These are phyloP conservation scores for Aureobasidium lini DNA, from an alignment of 2,329 filamentous ascomycete species.

Conservation along the genomic window DNA sequence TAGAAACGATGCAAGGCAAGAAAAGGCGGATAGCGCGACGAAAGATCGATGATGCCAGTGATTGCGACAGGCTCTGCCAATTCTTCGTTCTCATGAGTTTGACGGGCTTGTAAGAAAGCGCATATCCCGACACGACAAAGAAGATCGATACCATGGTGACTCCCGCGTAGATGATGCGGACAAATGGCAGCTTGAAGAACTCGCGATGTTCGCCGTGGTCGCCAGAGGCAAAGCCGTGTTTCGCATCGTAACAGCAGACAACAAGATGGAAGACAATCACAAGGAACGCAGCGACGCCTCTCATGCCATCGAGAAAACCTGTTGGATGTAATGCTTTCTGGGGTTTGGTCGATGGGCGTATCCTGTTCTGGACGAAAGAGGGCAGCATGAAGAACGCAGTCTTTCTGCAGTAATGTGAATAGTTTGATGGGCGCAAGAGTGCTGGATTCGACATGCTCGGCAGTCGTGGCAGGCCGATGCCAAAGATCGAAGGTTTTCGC, in stretches of 20 bases:
- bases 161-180: constrained; percentile 45
- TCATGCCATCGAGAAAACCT: constrained; percentile 14
- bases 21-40: constrained; percentile 18
- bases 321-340: background rate
- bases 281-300: constrained; percentile 16
- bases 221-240: constrained; percentile 13
- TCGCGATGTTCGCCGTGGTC: constrained; percentile 4
- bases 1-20: constrained; percentile 16
- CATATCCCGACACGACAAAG: constrained; percentile 56
- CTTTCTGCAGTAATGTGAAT: background rate
- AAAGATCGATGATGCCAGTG: constrained; percentile 16
- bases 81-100: constrained; percentile 15
- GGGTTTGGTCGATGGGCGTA: background rate
- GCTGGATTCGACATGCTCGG: background rate
- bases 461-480: background rate
- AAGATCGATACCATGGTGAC: constrained; percentile 51
- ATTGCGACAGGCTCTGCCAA: constrained; percentile 25
- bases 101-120: constrained; percentile 40
- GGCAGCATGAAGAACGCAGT: background rate
- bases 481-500: background rate
- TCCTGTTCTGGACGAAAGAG: background rate
- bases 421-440: background rate
- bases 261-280: constrained; percentile 14
- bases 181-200: constrained; percentile 43
- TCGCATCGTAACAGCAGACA: background rate